These are phyloP conservation scores for Xerocomus spinulosus DNA, from an alignment of 768 basidiomycete genomes.

Conservation along the genomic window DNA sequence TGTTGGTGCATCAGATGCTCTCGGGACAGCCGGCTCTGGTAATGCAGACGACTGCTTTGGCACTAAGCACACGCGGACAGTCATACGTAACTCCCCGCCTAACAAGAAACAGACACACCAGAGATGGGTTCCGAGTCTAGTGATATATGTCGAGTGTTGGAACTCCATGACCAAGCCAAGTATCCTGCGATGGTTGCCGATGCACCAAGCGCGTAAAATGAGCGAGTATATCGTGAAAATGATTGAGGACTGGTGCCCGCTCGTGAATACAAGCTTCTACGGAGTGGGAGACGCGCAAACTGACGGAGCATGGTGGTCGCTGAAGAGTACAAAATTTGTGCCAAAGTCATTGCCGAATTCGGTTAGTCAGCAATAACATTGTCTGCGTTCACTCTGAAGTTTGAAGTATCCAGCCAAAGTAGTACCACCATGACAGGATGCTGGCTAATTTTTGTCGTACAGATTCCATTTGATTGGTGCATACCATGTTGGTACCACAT, in stretches of 20 bases:
- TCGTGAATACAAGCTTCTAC: conserved; percentile 49
- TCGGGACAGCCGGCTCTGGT: conserved; percentile 2
- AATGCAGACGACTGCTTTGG: conserved; percentile 11
- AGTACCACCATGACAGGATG: too few species aligned
- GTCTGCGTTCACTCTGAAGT: too few species aligned
- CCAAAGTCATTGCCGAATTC: conserved; percentile 11
- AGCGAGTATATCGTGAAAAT: conserved; percentile 25
- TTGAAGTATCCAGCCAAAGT: too few species aligned
- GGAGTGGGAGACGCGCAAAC: conserved; percentile 48
- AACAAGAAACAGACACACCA: conserved; percentile 17
- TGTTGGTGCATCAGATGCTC: conserved; percentile 17
- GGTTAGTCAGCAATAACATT: conserved; percentile 5
- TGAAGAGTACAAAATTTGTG: conserved; percentile 21
- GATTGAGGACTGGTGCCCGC: conserved; percentile 17
- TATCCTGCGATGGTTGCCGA: conserved; percentile 44
- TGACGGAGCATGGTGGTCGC: conserved; percentile 47
- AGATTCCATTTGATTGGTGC: too few species aligned
- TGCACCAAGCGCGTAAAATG: conserved; percentile 38
- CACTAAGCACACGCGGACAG: conserved; percentile 8
- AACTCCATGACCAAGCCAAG: conserved; percentile 45
- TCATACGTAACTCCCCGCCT: not conserved
- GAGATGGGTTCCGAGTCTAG: conserved; percentile 40
- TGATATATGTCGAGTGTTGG: conserved; percentile 40
- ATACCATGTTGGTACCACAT: too few species aligned
- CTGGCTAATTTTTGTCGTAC: too few species aligned